A percentile compares a stretch with the other conserved stretches of the same genome.
These are phyloP conservation scores for Atalantia buxifolia DNA, from an alignment of 345 rosid genomes.

Conservation along the genomic window DNA sequence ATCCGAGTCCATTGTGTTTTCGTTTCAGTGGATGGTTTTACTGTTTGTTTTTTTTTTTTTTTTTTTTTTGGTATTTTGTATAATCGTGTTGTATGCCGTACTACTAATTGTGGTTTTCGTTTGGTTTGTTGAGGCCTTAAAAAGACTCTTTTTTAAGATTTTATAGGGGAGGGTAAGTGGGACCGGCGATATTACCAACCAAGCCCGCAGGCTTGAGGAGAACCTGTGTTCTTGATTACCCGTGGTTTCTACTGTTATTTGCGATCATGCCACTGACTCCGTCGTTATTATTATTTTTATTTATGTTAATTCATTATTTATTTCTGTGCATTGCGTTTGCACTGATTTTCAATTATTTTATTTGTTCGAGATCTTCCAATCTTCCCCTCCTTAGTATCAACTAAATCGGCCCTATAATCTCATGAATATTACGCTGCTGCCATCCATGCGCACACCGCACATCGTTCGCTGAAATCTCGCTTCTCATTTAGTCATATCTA, in stretches of 20 bases:
- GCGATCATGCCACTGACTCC: not conserved
- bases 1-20: constrained; percentile 79
- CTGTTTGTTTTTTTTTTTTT: not conserved
- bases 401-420: not conserved
- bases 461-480: no score
- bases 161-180: constrained; percentile 12
- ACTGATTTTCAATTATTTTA: not conserved
- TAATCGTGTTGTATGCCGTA: not conserved
- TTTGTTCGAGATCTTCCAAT: not conserved
- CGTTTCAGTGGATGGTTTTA: not conserved
- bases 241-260: not conserved
- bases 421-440: not conserved
- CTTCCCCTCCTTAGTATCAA: not conserved
- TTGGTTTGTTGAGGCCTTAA: not conserved
- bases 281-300: no score
- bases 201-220: not conserved
- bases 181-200: constrained; percentile 19
- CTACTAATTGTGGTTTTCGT: no score
- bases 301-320: no score
- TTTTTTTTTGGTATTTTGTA: not conserved
- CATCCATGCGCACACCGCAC: no score
- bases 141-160: not conserved
- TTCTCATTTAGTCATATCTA: no score
- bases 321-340: not conserved
- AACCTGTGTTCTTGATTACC: not conserved